Percentiles rank a stretch among this genome's conserved stretches.
Conservation (phyloP, 352 stramenopile species). For the Saprolegnia parasitica region DNA sequence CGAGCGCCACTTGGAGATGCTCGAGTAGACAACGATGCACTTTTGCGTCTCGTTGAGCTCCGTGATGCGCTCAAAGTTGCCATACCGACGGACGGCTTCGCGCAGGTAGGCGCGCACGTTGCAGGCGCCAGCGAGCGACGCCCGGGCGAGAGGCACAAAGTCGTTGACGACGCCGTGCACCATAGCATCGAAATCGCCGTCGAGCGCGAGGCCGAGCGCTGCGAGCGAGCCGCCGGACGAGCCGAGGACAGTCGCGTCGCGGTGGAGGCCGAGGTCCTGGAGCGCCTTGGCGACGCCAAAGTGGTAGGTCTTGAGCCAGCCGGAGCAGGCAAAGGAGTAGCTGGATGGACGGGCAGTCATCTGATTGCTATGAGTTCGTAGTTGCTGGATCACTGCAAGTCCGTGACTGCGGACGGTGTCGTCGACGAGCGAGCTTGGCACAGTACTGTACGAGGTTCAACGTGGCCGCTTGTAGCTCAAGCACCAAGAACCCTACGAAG, state of each 20-base stretch:
- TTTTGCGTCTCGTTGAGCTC: constrained; percentile 44
- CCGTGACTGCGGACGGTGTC: too few species aligned
- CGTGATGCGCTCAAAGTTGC: constrained; percentile 43
- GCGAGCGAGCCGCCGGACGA: constrained; percentile 71
- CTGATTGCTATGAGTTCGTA: neutral
- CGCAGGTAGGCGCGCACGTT: constrained; percentile 60
- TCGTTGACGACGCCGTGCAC: constrained; percentile 53
- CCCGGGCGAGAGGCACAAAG: constrained; percentile 52
- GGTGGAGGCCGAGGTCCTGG: constrained; percentile 63
- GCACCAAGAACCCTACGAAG: neutral
- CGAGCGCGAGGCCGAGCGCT: constrained; percentile 60
- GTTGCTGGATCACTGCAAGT: too few species aligned
- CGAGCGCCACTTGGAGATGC: constrained; percentile 62
- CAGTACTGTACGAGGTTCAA: neutral
- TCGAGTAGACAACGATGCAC: constrained; percentile 68
- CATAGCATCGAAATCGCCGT: constrained; percentile 72
- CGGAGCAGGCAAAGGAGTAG: constrained; percentile 83
- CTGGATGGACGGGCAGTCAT: constrained; percentile 30
- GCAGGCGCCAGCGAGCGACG: constrained; percentile 50
- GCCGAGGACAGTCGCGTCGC: constrained; percentile 58
- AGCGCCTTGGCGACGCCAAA: constrained; percentile 84
- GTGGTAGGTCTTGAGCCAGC: constrained; percentile 86
- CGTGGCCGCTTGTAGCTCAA: neutral
- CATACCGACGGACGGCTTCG: constrained; percentile 39
- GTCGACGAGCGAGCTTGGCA: neutral